Base-by-base conservation (phyloP, 345 rosid species). In the Linum usitatissimum region DNA sequence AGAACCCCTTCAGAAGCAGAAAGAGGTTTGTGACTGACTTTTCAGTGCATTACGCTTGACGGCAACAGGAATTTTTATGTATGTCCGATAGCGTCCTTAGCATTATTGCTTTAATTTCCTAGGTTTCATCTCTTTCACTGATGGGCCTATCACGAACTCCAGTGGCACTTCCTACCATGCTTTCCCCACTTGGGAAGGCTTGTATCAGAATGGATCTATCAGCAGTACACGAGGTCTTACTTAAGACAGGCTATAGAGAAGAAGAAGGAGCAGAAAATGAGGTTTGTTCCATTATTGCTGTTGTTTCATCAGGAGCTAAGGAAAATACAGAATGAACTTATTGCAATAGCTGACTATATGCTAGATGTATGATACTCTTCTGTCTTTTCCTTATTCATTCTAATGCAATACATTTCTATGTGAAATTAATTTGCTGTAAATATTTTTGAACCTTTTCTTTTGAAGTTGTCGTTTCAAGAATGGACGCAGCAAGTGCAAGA, bases 401-500 rank as follows among this genome's bases (percentile, higher is more conserved):
- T 21, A 20, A 4, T 65, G 10, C 28, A 4, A 10, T 42, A 2
- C 14, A 10, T 14, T 15, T 51, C n/a, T 56, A 28, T 30, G 9
- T 18, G 34, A 23, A 23, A 20, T 66, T 71, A 51, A 65, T 54
- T 61, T 66, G 59, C 63, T 61, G 51, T 21, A 34, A 57, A 28
- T 59, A 17, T 57, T 57, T 23, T 23, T 2, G 28, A 23, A 23
- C 28, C 68, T 39, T 18, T 61, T 53, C 3, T 45, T 55, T 30
- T 75, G 72, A 73, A 89, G 95, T 83, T 92, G 30, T 92, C 96
- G 7, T 92, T 92, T 75, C 99, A 92, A 80, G 97, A 89, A 70
- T 92, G 97, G 97, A 92, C 99, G 3, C 93, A 92, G 60, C 94
- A 90, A 81, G 97, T 92, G 70, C 98, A 92, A 71, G 98, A 92